Percentiles rank a stretch among this genome's conserved stretches.
These are phyloP conservation scores for Sphaerosporella brunnea DNA, from an alignment of 495 filamentous ascomycete species.

Conservation along the genomic window DNA sequence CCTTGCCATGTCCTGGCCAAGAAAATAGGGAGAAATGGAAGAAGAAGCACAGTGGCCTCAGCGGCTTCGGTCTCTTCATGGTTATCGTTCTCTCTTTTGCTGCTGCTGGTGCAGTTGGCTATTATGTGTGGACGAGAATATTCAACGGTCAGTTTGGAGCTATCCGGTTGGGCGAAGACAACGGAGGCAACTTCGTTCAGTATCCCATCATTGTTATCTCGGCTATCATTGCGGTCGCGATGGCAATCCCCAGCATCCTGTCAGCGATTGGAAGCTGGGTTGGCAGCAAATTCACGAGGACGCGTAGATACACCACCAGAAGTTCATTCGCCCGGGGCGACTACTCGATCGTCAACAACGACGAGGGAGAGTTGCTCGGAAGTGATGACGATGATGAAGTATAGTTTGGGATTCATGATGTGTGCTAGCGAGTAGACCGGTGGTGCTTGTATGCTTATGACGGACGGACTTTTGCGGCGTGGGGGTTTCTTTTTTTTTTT, in stretches of 20 bases:
- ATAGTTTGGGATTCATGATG: too few relatives aligned
- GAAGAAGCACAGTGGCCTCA: constrained; percentile 45
- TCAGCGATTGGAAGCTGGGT: constrained; percentile 33
- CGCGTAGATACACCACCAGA: constrained; percentile 58
- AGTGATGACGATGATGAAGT: constrained; percentile 85
- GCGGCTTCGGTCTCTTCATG: constrained; percentile 67
- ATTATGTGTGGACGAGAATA: constrained; percentile 57
- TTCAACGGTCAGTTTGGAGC: constrained; percentile 66
- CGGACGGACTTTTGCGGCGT: too few relatives aligned
- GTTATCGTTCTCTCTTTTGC: constrained; percentile 56
- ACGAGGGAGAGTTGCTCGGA: constrained; percentile 83
- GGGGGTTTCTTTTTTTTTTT: neutral
- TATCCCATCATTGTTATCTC: constrained; percentile 65
- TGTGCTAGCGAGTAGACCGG: too few relatives aligned
- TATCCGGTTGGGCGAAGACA: constrained; percentile 42
- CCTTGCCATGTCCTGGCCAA: constrained; percentile 51
- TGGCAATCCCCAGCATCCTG: constrained; percentile 54
- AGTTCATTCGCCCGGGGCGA: constrained; percentile 70
- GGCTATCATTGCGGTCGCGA: constrained; percentile 54
- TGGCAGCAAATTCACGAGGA: constrained; percentile 32
- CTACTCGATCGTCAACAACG: constrained; percentile 72
- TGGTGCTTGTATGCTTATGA: too few relatives aligned
- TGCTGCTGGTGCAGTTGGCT: constrained; percentile 54
- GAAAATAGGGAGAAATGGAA: constrained; percentile 66
- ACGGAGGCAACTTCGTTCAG: constrained; percentile 40